A percentile compares a stretch with the other conserved stretches of the same genome.
These are phyloP conservation scores for Teunomyces pallodes DNA, from an alignment of 805 yeast genomes.

Conservation along the genomic window DNA sequence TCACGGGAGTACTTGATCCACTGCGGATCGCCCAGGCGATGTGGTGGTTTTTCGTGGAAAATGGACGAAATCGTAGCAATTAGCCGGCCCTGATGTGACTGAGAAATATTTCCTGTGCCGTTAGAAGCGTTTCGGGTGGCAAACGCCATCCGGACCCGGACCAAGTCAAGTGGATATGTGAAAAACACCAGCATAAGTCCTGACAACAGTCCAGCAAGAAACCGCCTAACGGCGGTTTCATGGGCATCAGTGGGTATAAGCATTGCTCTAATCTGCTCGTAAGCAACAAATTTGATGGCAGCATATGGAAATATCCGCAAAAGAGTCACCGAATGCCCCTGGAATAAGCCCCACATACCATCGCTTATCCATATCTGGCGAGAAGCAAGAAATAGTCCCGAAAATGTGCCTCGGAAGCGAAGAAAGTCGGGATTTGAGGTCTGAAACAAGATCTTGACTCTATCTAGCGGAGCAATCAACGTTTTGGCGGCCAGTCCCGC, in stretches of 20 bases:
- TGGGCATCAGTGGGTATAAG: slow-evolving; percentile 70
- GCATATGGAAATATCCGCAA: slow-evolving; percentile 94
- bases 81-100: slow-evolving; percentile 22
- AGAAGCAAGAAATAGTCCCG: slow-evolving; percentile 75
- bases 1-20: slow-evolving; percentile 37
- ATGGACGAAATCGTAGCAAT: slow-evolving; percentile 30
- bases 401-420: slow-evolving; percentile 74
- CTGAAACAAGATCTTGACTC: slow-evolving; percentile 93
- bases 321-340: slow-evolving; percentile 94
- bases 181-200: slow-evolving; percentile 84
- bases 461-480: slow-evolving; percentile 88
- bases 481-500: slow-evolving; percentile 98
- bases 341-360: slow-evolving; percentile 80
- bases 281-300: slow-evolving; percentile 92
- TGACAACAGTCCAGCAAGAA: slow-evolving; percentile 85
- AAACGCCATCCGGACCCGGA: slow-evolving; percentile 89
- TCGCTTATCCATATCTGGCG: slow-evolving; percentile 61
- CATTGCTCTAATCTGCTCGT: slow-evolving; percentile 82
- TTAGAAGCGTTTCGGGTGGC: slow-evolving; percentile 50
- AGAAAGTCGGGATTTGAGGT: slow-evolving; percentile 88
- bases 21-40: slow-evolving; percentile 28
- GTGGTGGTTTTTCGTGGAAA: slow-evolving; percentile 37
- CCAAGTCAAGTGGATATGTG: slow-evolving; percentile 89
- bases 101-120: not conserved
- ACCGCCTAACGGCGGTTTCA: slow-evolving; percentile 79